These are phyloP conservation scores for Saxophila tyrrhenica DNA, from an alignment of 495 filamentous ascomycete genomes.

Conservation along the genomic window DNA sequence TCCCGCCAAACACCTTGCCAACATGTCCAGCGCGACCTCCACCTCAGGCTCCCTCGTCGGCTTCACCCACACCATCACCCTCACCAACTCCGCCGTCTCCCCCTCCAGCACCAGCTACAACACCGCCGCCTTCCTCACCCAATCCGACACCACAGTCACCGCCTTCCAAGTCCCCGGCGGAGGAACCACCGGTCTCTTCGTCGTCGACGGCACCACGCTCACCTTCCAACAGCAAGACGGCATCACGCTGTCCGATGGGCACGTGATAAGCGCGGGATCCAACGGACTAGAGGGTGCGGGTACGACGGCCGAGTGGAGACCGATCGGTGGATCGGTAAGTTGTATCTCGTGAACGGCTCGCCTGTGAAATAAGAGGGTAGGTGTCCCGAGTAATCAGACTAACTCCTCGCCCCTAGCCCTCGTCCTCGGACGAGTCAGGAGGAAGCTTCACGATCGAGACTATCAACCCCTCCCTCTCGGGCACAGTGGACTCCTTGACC, in stretches of 20 bases:
- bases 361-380: too few relatives aligned
- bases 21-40: too few relatives aligned
- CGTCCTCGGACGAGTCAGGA: too few relatives aligned
- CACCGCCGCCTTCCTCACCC: conserved; percentile 4
- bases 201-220: conserved; percentile 12
- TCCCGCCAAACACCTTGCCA: too few relatives aligned
- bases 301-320: conserved; percentile 7
- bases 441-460: not conserved
- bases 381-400: too few relatives aligned
- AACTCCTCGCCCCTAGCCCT: too few relatives aligned
- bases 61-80: not conserved
- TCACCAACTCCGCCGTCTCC: not conserved
- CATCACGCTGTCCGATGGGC: conserved; percentile 7
- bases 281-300: conserved; percentile 5
- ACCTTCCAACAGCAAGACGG: not conserved
- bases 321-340: too few relatives aligned
- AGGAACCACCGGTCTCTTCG: conserved; percentile 5
- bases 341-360: too few relatives aligned
- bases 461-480: not conserved
- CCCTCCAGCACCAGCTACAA: not conserved
- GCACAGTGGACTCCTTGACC: not conserved
- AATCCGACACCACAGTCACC: conserved; percentile 3
- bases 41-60: not conserved
- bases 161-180: conserved; percentile 4
- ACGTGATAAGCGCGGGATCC: conserved; percentile 5